Evolutionary conservation across 345 rosid species (phyloP), one percentile per base, ranked within the genome.

Genomic region (Eucalyptus guilfoylei): DNA sequence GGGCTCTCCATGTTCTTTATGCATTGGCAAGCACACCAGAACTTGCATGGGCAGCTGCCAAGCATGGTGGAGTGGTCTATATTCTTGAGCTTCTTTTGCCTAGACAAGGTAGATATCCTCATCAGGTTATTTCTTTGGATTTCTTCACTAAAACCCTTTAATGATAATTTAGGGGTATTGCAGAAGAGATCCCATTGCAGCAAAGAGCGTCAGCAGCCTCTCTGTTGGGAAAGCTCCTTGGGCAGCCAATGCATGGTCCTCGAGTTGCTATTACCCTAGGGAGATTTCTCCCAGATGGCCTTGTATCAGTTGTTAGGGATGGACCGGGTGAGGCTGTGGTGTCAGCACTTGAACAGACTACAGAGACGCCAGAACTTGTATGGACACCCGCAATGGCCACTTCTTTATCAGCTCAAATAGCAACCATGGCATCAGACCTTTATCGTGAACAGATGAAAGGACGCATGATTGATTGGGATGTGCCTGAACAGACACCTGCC

Each of bases 351-450:
- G 99, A 98, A 86, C 97, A 94, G 91, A 98, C 98, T 44, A 95
- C 98, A 34, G 99, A 98, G 92, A 97, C 99, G 24, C 99, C 99
- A 90, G 98, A 98, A 93, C 98, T 98, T 90, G 99, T 98, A 85
- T 98, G 99, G 99, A 98, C 99, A 89, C 98, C 99, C 72, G 99
- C 99, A 76, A 98, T 98, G 99, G 98, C 99, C 54, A 95, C 99
- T 92, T 98, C 99, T 89, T 93, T 97, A 90, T 95, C 99, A 87
- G 99, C 99, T 64, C 99, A 98, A 91, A 93, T 98, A 90, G 95
- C 97, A 16, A 96, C 99, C 69, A 97, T 98, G 99, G 98, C 97
- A 87, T 95, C 99, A 80, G 98, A 97, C 54, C 93, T 98, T 90
- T 95, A 94, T 91, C 97, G 95, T 49, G 99, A 96, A 90, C 99